A percentile compares a stretch with the other conserved stretches of the same genome.
Conservation (phyloP, 352 stramenopile genomes). For the Pythium vanterpoolii region DNA sequence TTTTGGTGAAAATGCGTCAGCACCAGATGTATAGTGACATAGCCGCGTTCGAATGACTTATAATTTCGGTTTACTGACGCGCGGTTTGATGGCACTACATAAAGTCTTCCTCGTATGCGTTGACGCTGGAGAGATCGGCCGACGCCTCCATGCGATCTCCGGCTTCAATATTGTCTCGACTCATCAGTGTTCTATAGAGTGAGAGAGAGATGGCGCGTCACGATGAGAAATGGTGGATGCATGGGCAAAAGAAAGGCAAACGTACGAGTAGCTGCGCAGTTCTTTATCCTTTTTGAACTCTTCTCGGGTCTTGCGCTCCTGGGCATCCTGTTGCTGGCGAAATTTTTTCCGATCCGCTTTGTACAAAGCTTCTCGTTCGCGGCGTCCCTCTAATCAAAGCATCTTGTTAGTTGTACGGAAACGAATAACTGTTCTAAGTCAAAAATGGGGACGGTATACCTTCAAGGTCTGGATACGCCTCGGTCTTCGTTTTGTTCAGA, state of each 20-base stretch:
- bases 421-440: neutral
- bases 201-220: neutral
- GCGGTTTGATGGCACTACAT: constrained; percentile 34
- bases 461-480: constrained; percentile 76
- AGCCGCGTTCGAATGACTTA: neutral
- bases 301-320: constrained; percentile 49
- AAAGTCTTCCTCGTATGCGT: constrained; percentile 79
- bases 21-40: constrained; percentile 9
- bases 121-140: constrained; percentile 58
- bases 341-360: constrained; percentile 72
- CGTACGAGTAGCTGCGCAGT: constrained; percentile 71
- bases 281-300: constrained; percentile 75
- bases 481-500: constrained; percentile 84
- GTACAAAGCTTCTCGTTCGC: constrained; percentile 64
- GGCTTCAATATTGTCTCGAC: constrained; percentile 60
- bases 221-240: neutral
- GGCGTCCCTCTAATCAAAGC: constrained; percentile 45
- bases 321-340: constrained; percentile 44
- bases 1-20: neutral
- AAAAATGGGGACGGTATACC: constrained; percentile 22
- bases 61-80: constrained; percentile 2
- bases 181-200: constrained; percentile 49
- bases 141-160: constrained; percentile 38
- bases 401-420: neutral
- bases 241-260: neutral